Percentiles rank a stretch among this genome's conserved stretches.
Evolutionary conservation across 2,329 filamentous ascomycete species (phyloP).

Genomic region (Sporothrix curviconia): DNA sequence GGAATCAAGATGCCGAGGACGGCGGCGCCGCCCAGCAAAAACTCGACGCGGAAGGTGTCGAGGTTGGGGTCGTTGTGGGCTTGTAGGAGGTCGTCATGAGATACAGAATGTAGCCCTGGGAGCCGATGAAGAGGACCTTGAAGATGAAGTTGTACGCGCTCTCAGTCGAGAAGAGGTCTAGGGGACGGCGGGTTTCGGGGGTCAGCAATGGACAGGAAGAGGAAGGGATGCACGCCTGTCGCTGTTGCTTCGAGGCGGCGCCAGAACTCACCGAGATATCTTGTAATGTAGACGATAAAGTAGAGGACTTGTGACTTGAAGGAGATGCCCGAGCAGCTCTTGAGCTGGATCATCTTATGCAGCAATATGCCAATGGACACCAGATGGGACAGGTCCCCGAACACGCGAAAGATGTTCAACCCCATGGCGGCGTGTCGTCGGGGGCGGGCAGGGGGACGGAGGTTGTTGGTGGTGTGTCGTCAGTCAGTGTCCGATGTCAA

Average conservation of each 20-base stretch:
- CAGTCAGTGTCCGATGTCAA: no score
- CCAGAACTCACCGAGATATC: slow-evolving; percentile 66
- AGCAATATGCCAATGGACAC: slow-evolving; percentile 89
- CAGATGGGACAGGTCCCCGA: slow-evolving; percentile 89
- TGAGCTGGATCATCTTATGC: slow-evolving; percentile 92
- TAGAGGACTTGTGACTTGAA: slow-evolving; percentile 98
- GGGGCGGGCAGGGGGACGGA: no score
- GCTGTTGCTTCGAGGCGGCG: background rate
- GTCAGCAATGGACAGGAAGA: background rate
- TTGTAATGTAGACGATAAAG: slow-evolving; percentile 84
- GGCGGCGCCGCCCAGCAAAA: slow-evolving; percentile 75
- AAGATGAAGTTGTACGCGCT: slow-evolving; percentile 90
- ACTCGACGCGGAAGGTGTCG: slow-evolving; percentile 96
- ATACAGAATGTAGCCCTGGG: slow-evolving; percentile 91
- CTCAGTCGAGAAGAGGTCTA: slow-evolving; percentile 79
- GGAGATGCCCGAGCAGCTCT: slow-evolving; percentile 95
- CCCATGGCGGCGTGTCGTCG: slow-evolving; percentile 36
- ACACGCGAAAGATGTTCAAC: slow-evolving; percentile 53
- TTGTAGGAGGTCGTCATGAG: slow-evolving; percentile 98
- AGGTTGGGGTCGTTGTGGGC: slow-evolving; percentile 95
- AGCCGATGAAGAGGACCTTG: slow-evolving; percentile 89
- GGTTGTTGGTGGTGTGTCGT: no score
- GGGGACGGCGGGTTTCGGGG: background rate
- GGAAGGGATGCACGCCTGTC: no score
- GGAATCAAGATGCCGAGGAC: slow-evolving; percentile 77